Evolutionary conservation across 1,139 yeast species (phyloP).

Genomic region (Yamadazyma pseudoaaseri): DNA sequence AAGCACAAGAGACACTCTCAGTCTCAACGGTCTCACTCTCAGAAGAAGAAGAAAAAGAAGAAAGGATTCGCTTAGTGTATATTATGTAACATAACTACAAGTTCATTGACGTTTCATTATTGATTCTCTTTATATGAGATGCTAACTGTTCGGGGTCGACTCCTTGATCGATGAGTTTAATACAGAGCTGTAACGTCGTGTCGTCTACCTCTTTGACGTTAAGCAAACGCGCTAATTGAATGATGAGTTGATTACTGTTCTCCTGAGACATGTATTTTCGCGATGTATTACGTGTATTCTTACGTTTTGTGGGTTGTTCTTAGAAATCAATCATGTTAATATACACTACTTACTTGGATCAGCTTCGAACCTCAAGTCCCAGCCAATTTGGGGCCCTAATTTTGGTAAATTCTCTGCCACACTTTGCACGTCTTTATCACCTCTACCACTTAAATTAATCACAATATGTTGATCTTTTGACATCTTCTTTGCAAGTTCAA

Average conservation of each 20-base stretch:
- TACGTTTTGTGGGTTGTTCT: too few relatives aligned
- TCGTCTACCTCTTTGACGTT: conserved; percentile 27
- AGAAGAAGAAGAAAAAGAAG: conserved; percentile 24
- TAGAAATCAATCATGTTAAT: too few relatives aligned
- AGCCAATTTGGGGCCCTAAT: conserved; percentile 85
- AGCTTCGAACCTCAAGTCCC: conserved; percentile 90
- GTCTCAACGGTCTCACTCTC: conserved; percentile 1
- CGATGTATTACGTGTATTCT: too few relatives aligned
- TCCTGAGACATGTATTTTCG: conserved; percentile 5
- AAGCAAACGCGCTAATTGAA: conserved; percentile 28
- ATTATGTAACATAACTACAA: conserved; percentile 1
- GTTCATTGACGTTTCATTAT: conserved; percentile 5
- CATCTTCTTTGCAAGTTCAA: conserved; percentile 84
- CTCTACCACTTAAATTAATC: conserved; percentile 94
- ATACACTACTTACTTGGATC: conserved; percentile 45
- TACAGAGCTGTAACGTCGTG: conserved; percentile 30
- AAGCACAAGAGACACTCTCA: conserved; percentile 2
- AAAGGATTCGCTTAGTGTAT: conserved; percentile 23
- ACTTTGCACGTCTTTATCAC: conserved; percentile 98
- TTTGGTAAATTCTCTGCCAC: conserved; percentile 92
- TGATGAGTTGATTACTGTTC: conserved; percentile 18
- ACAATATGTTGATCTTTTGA: conserved; percentile 75
- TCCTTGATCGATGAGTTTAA: conserved; percentile 39
- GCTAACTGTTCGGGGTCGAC: conserved; percentile 36
- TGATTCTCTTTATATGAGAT: conserved; percentile 4